Conservation (phyloP, 164 flowering plant genomes). For the Annona squamosa region DNA sequence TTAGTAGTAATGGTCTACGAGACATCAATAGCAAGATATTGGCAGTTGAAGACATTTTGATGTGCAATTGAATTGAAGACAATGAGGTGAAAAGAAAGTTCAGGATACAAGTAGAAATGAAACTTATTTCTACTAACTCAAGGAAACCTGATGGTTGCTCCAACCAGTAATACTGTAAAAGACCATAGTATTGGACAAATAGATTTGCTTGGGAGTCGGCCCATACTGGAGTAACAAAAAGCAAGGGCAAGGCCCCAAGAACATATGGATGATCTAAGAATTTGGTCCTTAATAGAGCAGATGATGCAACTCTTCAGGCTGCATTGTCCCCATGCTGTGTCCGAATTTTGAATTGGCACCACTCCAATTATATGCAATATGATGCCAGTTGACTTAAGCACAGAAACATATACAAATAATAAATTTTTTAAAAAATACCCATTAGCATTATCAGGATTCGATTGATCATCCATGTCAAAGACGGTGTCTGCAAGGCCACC, state of each 20-base stretch:
- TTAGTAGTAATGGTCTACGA: too few species aligned
- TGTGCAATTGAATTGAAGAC: too few species aligned
- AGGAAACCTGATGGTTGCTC: too few species aligned
- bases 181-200: too few species aligned
- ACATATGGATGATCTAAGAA: background rate
- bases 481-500: slow-evolving; percentile 76
- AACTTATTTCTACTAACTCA: too few species aligned
- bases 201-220: background rate
- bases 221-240: background rate
- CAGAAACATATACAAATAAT: background rate
- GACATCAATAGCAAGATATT: too few species aligned
- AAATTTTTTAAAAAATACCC: slow-evolving; percentile 28
- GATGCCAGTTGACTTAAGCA: background rate
- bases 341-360: background rate
- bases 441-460: slow-evolving; percentile 39
- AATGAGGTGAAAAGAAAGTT: too few species aligned
- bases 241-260: background rate
- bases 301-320: background rate
- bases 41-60: too few species aligned
- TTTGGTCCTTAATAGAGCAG: too few species aligned
- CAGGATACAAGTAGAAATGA: too few species aligned
- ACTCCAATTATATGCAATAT: background rate
- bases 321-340: background rate
- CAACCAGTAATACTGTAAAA: too few species aligned
- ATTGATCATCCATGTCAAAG: slow-evolving; percentile 57